Evolutionary conservation across 306 rosid species (phyloP), one percentile per base, ranked within the genome.

Genomic region (Trichosanthes cucumerina): DNA sequence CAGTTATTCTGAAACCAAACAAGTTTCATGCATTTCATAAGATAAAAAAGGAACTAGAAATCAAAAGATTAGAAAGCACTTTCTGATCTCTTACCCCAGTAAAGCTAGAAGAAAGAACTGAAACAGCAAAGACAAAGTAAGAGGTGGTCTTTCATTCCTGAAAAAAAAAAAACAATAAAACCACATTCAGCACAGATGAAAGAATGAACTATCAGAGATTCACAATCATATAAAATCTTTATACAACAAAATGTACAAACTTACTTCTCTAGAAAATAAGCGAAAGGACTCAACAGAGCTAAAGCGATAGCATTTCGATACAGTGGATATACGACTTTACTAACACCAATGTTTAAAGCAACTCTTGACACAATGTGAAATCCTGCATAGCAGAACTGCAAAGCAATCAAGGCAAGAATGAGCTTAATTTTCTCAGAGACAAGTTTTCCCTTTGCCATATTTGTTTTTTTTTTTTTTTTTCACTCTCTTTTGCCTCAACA

Each of bases 321-420:
- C 54, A 91, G 89, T 2, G 96, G 88, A 50, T 82, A 91, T 24
- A 89, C 93, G 33, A 89, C 84, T 88, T 89, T 77, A 86, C 96
- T 89, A 52, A 91, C 89, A 52, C 96, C 96, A 56, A 91, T 91
- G 83, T 89, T 89, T 14, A 91, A 82, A 49, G 96, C 93, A 81
- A 89, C 83, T 86, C 93, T 83, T 31, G 93, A 89, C 36, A 91
- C 96, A 76, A 91, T 86, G 84, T 89, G 96, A 81, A 85, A 89
- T 63, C 96, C 96, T 78, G 96, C 88, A 91, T 82, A 91, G 83
- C 92, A 85, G 31, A 91, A 76, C 64, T 91, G 96, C 70, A 89
- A 80, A 64, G 78, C 77, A 78, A 89, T 76, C 68, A 91, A 75
- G 75, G 89, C 91, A 75, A 81, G 81, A 81, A 89, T 77, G 66